Conservation (phyloP, 2,329 filamentous ascomycete species). For the Penicillium sp. region DNA sequence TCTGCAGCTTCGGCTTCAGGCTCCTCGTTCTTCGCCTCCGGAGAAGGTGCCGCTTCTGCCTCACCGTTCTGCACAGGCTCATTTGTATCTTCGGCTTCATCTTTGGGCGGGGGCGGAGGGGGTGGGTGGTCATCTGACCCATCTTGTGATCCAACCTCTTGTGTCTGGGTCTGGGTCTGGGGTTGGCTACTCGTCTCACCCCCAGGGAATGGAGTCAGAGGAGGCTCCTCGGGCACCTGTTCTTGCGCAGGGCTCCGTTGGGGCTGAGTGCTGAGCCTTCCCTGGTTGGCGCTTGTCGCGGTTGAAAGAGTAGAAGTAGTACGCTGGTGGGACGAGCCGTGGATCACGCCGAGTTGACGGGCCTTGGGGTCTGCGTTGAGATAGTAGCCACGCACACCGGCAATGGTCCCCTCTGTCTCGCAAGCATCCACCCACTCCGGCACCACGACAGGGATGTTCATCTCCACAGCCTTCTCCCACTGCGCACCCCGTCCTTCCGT, state of each 20-base stretch:
- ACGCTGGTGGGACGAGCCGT: conserved; percentile 28
- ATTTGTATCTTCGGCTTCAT: conserved; percentile 19
- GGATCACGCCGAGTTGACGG: conserved; percentile 42
- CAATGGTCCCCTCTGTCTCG: conserved; percentile 80
- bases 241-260: conserved; percentile 17
- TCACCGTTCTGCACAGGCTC: conserved; percentile 16
- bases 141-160: conserved; percentile 24
- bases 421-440: conserved; percentile 98
- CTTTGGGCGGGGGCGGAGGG: conserved; percentile 26
- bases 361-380: conserved; percentile 70
- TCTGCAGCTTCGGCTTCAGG: conserved; percentile 7
- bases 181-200: conserved; percentile 24
- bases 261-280: conserved; percentile 20
- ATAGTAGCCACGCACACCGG: conserved; percentile 92
- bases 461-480: conserved; percentile 95
- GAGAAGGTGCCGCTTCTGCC: conserved; percentile 1
- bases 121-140: conserved; percentile 17
- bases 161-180: conserved; percentile 20
- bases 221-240: conserved; percentile 22
- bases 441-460: conserved; percentile 93
- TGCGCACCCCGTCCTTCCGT: conserved; percentile 79
- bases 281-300: conserved; percentile 20
- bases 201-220: conserved; percentile 30
- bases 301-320: conserved; percentile 25
- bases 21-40: conserved; percentile 13